phyloP scores from a whole-genome alignment of 371 early-diverging fungal genomes.

The Mortierella sp. region DNA sequence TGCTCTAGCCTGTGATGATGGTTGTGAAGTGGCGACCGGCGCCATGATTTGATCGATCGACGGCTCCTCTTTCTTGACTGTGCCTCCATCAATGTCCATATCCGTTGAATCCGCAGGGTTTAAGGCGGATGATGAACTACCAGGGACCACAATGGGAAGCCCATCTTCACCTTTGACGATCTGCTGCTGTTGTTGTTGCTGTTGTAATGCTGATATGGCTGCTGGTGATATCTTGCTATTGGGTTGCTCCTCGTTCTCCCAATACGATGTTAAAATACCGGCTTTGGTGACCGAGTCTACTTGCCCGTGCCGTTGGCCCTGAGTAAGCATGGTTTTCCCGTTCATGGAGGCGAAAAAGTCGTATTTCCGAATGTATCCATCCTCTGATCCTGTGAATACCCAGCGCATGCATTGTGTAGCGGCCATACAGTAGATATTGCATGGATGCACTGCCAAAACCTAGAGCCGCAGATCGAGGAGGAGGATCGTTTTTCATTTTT shows the following conservation, averaged over 20 bases:
- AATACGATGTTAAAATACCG: constrained; percentile 88
- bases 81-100: constrained; percentile 33
- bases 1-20: constrained; percentile 10
- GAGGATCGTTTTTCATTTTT: no score
- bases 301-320: constrained; percentile 83
- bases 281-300: constrained; percentile 89
- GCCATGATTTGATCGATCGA: constrained; percentile 18
- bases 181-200: not conserved
- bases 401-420: constrained; percentile 88
- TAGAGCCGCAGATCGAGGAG: no score
- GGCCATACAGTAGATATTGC: constrained; percentile 78
- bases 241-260: constrained; percentile 89
- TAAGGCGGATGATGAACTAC: not conserved
- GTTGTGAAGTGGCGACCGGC: not conserved
- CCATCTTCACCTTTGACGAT: constrained; percentile 34
- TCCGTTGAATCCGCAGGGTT: not conserved
- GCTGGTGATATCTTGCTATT: constrained; percentile 3
- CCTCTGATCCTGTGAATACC: constrained; percentile 93
- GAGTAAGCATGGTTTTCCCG: constrained; percentile 85
- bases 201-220: no score
- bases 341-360: constrained; percentile 90
- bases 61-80: constrained; percentile 22
- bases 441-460: constrained; percentile 80
- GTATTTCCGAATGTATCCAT: constrained; percentile 93
- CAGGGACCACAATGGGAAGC: constrained; percentile 1